These are phyloP conservation scores for Apiospora malaysiana DNA, from an alignment of 2,329 filamentous ascomycete genomes.

Conservation along the genomic window DNA sequence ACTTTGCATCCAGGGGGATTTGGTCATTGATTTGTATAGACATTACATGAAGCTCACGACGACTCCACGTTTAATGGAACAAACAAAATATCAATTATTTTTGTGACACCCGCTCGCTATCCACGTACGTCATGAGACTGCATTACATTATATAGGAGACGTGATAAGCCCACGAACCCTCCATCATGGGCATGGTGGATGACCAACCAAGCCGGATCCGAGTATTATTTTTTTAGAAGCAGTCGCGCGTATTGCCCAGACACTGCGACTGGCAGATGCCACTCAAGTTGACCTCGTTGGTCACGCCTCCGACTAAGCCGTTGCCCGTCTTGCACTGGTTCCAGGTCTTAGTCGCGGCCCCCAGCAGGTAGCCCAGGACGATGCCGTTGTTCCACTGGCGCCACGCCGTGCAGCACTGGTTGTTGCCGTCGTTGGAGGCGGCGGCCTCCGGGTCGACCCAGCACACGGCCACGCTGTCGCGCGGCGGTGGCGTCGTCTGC, in stretches of 20 bases:
- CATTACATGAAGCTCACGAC: slow-evolving; percentile 6
- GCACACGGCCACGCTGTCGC: slow-evolving; percentile 16
- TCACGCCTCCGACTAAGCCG: neutral
- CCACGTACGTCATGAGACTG: neutral
- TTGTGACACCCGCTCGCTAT: neutral
- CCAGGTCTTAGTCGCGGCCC: slow-evolving; percentile 20
- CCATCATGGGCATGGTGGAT: neutral
- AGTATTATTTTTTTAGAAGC: neutral
- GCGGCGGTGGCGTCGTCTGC: neutral
- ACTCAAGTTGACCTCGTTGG: slow-evolving; percentile 9
- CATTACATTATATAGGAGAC: neutral
- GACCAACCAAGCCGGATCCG: neutral
- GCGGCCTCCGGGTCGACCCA: neutral
- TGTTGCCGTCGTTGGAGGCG: neutral
- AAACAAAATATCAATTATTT: neutral
- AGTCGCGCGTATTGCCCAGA: slow-evolving; percentile 12
- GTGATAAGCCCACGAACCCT: neutral
- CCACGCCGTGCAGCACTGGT: slow-evolving; percentile 18
- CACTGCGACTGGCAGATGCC: slow-evolving; percentile 18
- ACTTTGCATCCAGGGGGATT: neutral
- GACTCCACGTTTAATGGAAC: slow-evolving; percentile 1
- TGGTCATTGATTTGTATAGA: slow-evolving; percentile 4
- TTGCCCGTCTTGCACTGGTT: slow-evolving; percentile 16
- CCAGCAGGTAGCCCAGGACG: slow-evolving; percentile 13
- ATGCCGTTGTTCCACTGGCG: neutral